Base-by-base conservation (phyloP, 345 rosid genomes). In the Firmiana major region DNA sequence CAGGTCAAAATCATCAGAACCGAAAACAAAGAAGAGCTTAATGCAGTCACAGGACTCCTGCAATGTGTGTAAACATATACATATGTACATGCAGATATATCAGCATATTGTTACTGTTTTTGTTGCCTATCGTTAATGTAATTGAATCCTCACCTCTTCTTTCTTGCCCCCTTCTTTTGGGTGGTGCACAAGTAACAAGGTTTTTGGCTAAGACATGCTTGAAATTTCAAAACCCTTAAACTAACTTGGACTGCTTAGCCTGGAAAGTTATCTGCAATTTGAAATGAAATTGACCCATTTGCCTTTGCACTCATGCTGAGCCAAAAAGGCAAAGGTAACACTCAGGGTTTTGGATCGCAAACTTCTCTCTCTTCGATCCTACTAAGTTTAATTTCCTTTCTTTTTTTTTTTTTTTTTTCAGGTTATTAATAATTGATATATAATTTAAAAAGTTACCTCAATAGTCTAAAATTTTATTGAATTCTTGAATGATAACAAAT, bases 1-100 rank as follows among this genome's bases (percentile, higher is more conserved):
- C 31, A 45, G 21, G 58, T 40, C n/a, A 65, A 65, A 40, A 10
- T 40, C 0, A 65, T 10, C 28, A 40, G 49, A 65, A 51, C 51
- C 40, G 71, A 65, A 68, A 40, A 65, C 13, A 24, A 40, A 40
- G 28, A 65, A 42, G 16, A 11, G 2, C n/a, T 84, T 43, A 86
- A 81, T 79, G 84, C 83, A 55, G 54, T 88, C 91, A 88, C 88
- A 74, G 54, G 85, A 82, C 10, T 83, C 89, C 63, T 73, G 87
- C 85, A 6, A 6, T 22, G 16, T 26, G 73, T 45, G 53, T 19
- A 4, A n/a, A n/a, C 4, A 6, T 31, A 0, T 31, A 3, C 3
- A 31, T 31, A 31, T 31, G 3, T 31, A 31, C 3, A 31, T 31
- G 34, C 34, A 31, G 24, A 43, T 12, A 17, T 34, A 63, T 34